Conservation (phyloP, 441 rosid species). For the Gossypium trilobum region DNA sequence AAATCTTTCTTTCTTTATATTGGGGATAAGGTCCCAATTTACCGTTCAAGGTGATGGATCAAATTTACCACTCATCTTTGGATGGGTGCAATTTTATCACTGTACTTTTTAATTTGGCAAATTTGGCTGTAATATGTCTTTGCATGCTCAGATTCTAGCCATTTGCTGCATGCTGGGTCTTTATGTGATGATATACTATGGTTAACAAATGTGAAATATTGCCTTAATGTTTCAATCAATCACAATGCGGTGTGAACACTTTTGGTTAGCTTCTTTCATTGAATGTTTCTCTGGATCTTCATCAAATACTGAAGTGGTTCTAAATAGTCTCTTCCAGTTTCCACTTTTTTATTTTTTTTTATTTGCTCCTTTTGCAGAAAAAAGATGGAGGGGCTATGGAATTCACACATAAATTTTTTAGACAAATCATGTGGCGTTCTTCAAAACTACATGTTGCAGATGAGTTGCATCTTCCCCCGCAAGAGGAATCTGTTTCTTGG, state of each 20-base stretch:
- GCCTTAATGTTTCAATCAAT: not conserved
- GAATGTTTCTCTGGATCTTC: not conserved
- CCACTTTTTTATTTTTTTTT: not conserved
- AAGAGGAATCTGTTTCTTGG: slow-evolving; percentile 84
- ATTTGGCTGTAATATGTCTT: not conserved
- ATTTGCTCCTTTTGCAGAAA: slow-evolving; percentile 38
- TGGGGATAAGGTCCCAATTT: not conserved
- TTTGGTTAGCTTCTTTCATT: not conserved
- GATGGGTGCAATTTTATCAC: not conserved
- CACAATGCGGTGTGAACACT: not conserved
- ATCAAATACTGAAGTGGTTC: not conserved
- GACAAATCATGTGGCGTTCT: slow-evolving; percentile 95
- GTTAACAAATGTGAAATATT: not conserved
- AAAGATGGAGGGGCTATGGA: slow-evolving; percentile 62
- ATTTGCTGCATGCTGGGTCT: not conserved
- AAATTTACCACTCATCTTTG: not conserved
- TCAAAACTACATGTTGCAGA: slow-evolving; percentile 80
- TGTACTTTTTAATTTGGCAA: not conserved
- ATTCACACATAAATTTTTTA: slow-evolving; percentile 64
- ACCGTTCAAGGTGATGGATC: not conserved
- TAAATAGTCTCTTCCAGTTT: not conserved
- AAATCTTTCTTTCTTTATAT: not conserved
- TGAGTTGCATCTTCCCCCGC: slow-evolving; percentile 88
- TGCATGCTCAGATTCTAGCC: not conserved
- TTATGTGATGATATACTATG: not conserved